A percentile compares a stretch with the other conserved stretches of the same genome.
These are phyloP conservation scores for Aspergillus udagawae DNA, from an alignment of 2,329 filamentous ascomycete species.

Conservation along the genomic window DNA sequence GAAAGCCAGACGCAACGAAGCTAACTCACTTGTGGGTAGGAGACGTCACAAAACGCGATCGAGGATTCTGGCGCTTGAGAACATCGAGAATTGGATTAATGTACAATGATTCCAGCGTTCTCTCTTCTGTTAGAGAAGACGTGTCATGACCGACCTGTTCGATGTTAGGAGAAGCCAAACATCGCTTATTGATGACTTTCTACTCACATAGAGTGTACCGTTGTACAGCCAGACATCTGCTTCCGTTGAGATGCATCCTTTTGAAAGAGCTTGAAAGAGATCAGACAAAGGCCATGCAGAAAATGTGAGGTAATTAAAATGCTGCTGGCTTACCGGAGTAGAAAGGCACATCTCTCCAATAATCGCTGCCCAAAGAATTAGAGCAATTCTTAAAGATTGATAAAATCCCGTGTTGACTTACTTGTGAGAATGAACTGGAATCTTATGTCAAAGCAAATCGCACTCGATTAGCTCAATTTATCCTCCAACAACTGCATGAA, in stretches of 20 bases:
- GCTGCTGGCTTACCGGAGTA: slow-evolving; percentile 36
- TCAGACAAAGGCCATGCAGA: slow-evolving; percentile 14
- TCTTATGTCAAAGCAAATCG: slow-evolving; percentile 21
- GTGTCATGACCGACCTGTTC: slow-evolving; percentile 53
- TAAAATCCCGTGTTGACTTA: slow-evolving; percentile 13
- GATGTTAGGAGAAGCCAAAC: not conserved
- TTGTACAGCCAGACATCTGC: slow-evolving; percentile 60
- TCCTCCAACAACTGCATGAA: not conserved
- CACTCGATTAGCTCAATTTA: not conserved
- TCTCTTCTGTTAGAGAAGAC: slow-evolving; percentile 47
- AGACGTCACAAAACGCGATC: slow-evolving; percentile 44
- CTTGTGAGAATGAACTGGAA: slow-evolving; percentile 42
- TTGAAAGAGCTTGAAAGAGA: slow-evolving; percentile 45
- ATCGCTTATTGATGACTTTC: not conserved
- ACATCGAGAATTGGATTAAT: slow-evolving; percentile 57
- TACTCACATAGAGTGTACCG: slow-evolving; percentile 49
- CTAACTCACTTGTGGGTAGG: slow-evolving; percentile 47
- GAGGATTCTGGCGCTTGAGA: slow-evolving; percentile 54
- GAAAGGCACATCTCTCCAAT: slow-evolving; percentile 47
- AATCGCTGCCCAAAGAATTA: slow-evolving; percentile 48
- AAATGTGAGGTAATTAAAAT: not conserved
- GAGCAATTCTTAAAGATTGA: not conserved
- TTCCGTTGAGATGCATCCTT: slow-evolving; percentile 56
- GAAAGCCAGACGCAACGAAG: not conserved
- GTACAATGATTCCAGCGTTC: slow-evolving; percentile 57